Percentiles rank a stretch among this genome's conserved stretches.
phyloP scores from a whole-genome alignment of 805 yeast genomes.

The Lipomyces anomalus region DNA sequence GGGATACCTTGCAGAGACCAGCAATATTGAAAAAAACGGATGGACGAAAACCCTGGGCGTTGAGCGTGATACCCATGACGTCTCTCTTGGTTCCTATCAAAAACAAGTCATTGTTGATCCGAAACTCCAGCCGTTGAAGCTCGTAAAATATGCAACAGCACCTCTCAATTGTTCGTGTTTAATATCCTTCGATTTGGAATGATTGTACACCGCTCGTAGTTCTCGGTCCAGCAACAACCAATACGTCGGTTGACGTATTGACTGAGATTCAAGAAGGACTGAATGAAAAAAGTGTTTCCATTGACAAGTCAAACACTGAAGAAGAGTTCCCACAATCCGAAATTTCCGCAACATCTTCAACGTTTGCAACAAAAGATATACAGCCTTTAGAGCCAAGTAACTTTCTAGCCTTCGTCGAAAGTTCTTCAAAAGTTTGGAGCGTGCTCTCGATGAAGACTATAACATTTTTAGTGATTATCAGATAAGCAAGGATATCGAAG shows the following conservation, averaged over 20 bases:
- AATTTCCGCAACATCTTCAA: not conserved
- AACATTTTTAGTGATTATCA: constrained; percentile 32
- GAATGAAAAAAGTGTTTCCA: not conserved
- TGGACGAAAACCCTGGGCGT: too few species aligned
- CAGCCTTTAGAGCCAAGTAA: not conserved
- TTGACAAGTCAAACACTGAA: not conserved
- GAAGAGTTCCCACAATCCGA: not conserved
- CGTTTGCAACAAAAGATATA: not conserved
- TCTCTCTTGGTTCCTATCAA: too few species aligned
- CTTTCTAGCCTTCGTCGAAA: constrained; percentile 26
- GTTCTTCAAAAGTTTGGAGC: constrained; percentile 33
- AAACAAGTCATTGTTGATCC: too few species aligned
- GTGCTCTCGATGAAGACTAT: constrained; percentile 30
- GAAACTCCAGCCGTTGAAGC: too few species aligned
- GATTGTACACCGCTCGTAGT: too few species aligned
- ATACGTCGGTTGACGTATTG: not conserved
- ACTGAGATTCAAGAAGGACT: constrained; percentile 12
- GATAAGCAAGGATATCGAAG: constrained; percentile 2
- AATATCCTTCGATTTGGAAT: too few species aligned
- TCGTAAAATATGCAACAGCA: too few species aligned
- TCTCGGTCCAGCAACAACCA: too few species aligned
- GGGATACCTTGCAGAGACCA: too few species aligned
- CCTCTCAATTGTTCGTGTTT: too few species aligned
- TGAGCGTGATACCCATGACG: too few species aligned
- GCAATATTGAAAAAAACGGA: too few species aligned